phyloP scores from a whole-genome alignment of 2,329 filamentous ascomycete species.

The Penicillium sp. region DNA sequence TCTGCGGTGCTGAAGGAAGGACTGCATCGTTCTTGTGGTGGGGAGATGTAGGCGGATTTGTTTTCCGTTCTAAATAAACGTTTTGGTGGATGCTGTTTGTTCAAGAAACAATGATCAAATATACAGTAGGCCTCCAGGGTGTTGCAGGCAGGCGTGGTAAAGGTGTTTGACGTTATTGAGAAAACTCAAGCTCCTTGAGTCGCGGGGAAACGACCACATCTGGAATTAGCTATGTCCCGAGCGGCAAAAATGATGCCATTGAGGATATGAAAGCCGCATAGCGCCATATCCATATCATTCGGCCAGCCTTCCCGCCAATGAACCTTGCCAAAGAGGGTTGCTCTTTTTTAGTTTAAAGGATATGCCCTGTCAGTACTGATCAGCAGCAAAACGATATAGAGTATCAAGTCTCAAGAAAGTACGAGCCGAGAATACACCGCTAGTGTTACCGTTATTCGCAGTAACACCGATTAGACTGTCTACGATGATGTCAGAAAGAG shows the following conservation, averaged over 20 bases:
- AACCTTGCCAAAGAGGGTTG: background rate
- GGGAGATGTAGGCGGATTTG: background rate
- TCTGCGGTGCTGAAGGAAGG: slow-evolving; percentile 10
- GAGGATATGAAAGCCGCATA: slow-evolving; percentile 3
- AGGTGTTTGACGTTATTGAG: background rate
- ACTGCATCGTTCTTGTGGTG: slow-evolving; percentile 14
- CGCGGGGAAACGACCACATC: background rate
- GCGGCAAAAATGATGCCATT: slow-evolving; percentile 7
- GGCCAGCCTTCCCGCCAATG: slow-evolving; percentile 14
- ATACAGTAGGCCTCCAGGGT: background rate
- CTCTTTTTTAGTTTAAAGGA: background rate
- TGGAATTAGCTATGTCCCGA: background rate
- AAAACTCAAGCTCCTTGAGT: background rate
- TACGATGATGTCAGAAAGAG: slow-evolving; percentile 21
- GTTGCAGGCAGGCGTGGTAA: background rate
- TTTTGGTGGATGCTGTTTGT: background rate
- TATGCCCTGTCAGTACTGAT: background rate
- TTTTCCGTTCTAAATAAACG: background rate
- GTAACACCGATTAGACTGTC: background rate
- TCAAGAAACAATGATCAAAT: background rate
- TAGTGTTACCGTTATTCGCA: background rate
- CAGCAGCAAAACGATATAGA: background rate
- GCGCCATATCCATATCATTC: slow-evolving; percentile 4
- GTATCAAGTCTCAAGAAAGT: background rate
- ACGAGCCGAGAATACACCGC: background rate